phyloP scores from a whole-genome alignment of 208 protist genomes.

The Trypanosoma brucei region DNA sequence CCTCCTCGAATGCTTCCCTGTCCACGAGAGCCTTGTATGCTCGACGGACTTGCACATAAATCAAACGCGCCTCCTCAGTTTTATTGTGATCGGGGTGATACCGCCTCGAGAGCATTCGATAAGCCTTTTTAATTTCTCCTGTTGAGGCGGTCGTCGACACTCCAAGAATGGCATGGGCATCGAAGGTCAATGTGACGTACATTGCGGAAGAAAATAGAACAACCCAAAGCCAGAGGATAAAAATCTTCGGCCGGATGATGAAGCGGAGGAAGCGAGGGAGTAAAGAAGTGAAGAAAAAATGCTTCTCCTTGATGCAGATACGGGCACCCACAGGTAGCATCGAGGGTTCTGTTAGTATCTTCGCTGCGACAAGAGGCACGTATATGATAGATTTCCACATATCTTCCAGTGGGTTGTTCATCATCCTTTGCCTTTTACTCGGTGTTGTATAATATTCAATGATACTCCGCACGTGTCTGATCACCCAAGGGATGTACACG shows the following conservation, averaged over 20 bases:
- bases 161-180: conserved; percentile 79
- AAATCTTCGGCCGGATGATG: conserved; percentile 74
- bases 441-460: conserved; percentile 59
- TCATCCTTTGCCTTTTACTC: conserved; percentile 36
- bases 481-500: conserved; percentile 86
- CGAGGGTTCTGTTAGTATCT: conserved; percentile 38
- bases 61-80: conserved; percentile 77
- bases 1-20: conserved; percentile 87
- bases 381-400: conserved; percentile 60
- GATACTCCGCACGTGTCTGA: conserved; percentile 40
- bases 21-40: conserved; percentile 92
- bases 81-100: conserved; percentile 92
- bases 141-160: conserved; percentile 49
- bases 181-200: conserved; percentile 86
- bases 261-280: conserved; percentile 86
- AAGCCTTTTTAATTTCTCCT: conserved; percentile 83
- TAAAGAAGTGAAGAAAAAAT: conserved; percentile 78
- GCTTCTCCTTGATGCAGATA: conserved; percentile 63
- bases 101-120: conserved; percentile 68
- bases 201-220: conserved; percentile 85
- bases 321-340: conserved; percentile 56
- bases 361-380: conserved; percentile 44
- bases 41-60: conserved; percentile 84
- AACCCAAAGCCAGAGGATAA: conserved; percentile 75
- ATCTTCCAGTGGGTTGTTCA: conserved; percentile 58